These are phyloP conservation scores for Sporothrix humicola DNA, from an alignment of 2,329 filamentous ascomycete genomes.

Conservation along the genomic window DNA sequence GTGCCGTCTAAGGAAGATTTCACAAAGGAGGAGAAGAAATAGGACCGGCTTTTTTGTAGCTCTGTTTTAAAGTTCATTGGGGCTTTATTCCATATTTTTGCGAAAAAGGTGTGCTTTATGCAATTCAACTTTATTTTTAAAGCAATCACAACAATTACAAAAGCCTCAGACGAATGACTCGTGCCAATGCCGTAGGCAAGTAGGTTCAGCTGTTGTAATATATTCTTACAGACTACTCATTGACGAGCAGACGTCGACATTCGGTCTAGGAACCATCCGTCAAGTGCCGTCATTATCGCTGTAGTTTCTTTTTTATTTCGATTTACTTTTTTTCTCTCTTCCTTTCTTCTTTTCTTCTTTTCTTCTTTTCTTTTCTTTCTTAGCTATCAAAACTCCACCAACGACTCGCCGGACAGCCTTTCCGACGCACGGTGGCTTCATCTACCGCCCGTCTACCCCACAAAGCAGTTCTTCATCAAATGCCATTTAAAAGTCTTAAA, in stretches of 20 bases:
- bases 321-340: too few relatives aligned
- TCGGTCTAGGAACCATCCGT: constrained; percentile 3
- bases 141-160: background rate
- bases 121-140: background rate
- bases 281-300: background rate
- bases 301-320: background rate
- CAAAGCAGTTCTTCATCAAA: constrained; percentile 10
- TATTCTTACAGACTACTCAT: background rate
- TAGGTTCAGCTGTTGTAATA: background rate
- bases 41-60: background rate
- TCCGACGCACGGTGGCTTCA: constrained; percentile 15
- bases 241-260: background rate
- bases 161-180: background rate
- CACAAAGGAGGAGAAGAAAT: background rate
- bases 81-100: background rate
- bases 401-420: constrained; percentile 5
- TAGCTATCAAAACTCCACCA: background rate
- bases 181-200: background rate
- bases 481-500: constrained; percentile 15
- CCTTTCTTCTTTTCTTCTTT: background rate
- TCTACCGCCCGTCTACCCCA: background rate
- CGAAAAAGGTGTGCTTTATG: background rate
- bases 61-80: background rate
- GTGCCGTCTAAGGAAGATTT: background rate
- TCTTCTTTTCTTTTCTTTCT: background rate